These are phyloP conservation scores for Selenicereus undatus DNA, from an alignment of 148 eudicot genomes.

Conservation along the genomic window DNA sequence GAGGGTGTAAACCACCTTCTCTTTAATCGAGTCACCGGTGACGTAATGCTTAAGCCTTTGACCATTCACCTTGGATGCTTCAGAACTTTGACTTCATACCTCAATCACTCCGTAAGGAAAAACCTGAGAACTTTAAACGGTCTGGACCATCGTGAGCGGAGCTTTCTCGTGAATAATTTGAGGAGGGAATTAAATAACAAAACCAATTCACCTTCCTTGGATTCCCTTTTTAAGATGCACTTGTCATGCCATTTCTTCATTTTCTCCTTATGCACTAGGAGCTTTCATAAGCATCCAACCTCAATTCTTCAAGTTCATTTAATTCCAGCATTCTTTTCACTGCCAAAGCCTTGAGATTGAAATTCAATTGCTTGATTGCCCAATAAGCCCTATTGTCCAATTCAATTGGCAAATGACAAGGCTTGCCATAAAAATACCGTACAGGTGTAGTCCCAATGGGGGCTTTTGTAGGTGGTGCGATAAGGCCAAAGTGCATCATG, in stretches of 20 bases:
- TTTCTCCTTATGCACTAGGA: conserved; percentile 4
- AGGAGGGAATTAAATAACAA: conserved; percentile 3
- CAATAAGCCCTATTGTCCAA: conserved; percentile 16
- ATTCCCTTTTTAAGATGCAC: not conserved
- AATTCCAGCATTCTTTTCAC: not conserved
- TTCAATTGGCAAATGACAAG: not conserved
- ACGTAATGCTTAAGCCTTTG: not conserved
- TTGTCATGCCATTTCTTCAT: conserved; percentile 15
- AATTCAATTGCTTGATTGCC: conserved; percentile 4
- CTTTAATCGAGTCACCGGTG: not conserved
- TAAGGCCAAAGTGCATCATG: conserved; percentile 18
- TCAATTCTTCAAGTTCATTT: conserved; percentile 14
- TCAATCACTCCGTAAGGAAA: not conserved
- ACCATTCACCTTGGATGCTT: not conserved
- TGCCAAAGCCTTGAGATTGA: not conserved
- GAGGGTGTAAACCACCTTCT: not conserved
- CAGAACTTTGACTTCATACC: too few relatives aligned
- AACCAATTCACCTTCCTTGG: too few relatives aligned
- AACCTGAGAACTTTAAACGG: conserved; percentile 8
- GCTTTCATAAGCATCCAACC: conserved; percentile 2
- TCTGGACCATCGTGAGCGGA: conserved; percentile 4
- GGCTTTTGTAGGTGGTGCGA: conserved; percentile 7
- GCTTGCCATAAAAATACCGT: not conserved
- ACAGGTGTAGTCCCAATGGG: not conserved
- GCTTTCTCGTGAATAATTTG: conserved; percentile 2